Percentiles rank a stretch among this genome's conserved stretches.
These are phyloP conservation scores for Tolypocladium amazonense DNA, from an alignment of 2,329 filamentous ascomycete genomes.

Conservation along the genomic window DNA sequence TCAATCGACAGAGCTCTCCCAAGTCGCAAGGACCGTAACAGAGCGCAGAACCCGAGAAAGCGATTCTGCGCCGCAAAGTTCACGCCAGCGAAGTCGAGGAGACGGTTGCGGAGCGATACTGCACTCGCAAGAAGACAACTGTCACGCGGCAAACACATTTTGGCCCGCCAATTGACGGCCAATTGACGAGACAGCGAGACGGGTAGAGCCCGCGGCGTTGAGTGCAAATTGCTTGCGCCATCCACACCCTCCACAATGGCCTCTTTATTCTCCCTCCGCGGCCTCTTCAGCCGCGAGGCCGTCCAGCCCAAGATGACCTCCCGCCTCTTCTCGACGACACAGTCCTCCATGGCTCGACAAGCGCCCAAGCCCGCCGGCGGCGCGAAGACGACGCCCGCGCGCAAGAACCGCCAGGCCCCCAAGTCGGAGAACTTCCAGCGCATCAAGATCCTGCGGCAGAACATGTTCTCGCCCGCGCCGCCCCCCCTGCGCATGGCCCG, in stretches of 20 bases:
- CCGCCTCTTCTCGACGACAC: conserved; percentile 21
- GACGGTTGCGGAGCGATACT: neutral
- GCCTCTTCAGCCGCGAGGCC: conserved; percentile 17
- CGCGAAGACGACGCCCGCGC: conserved; percentile 11
- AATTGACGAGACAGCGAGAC: neutral
- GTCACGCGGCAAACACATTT: neutral
- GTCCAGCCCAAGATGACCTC: conserved; percentile 4
- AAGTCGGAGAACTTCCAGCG: conserved; percentile 30
- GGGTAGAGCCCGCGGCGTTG: neutral
- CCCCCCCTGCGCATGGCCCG: conserved; percentile 79
- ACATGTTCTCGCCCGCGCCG: conserved; percentile 40
- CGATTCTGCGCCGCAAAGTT: neutral
- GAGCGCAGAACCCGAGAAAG: neutral
- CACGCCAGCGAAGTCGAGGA: neutral
- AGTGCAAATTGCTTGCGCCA: neutral
- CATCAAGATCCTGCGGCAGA: conserved; percentile 32
- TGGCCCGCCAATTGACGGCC: too few relatives aligned
- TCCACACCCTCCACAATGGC: conserved; percentile 11
- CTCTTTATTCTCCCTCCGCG: conserved; percentile 17
- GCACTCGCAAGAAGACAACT: neutral
- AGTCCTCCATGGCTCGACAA: conserved; percentile 18
- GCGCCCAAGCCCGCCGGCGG: conserved; percentile 13
- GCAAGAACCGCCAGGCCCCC: conserved; percentile 14
- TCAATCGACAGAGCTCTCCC: neutral
- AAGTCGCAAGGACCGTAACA: neutral